Evolutionary conservation across 1,139 yeast genomes (phyloP).

Genomic region (Debaryomycetaceae sp.): DNA sequence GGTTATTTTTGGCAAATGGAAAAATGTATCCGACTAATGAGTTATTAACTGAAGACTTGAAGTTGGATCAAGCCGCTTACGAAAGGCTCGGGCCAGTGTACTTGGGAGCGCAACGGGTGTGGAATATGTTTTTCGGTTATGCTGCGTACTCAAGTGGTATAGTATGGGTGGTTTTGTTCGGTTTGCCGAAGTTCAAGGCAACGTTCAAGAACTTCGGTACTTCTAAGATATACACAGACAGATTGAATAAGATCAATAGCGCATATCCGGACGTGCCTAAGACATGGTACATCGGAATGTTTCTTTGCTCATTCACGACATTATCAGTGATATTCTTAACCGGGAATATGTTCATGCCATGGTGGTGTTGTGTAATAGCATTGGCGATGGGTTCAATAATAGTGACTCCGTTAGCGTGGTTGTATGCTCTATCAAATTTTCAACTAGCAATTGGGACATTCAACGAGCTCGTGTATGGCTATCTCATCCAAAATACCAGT

Average conservation of each 20-base stretch:
- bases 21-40: slow-evolving; percentile 31
- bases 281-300: slow-evolving; percentile 37
- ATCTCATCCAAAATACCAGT: slow-evolving; percentile 32
- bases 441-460: slow-evolving; percentile 51
- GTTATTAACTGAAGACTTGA: slow-evolving; percentile 28
- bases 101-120: slow-evolving; percentile 44
- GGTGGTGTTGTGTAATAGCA: slow-evolving; percentile 47
- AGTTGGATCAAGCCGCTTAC: slow-evolving; percentile 38
- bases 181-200: slow-evolving; percentile 19
- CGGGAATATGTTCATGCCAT: slow-evolving; percentile 46
- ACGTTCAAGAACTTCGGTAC: slow-evolving; percentile 7
- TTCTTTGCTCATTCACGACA: slow-evolving; percentile 29
- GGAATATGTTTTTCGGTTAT: slow-evolving; percentile 51
- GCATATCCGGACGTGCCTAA: slow-evolving; percentile 38
- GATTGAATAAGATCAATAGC: slow-evolving; percentile 37
- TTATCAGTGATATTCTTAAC: slow-evolving; percentile 30
- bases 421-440: slow-evolving; percentile 49
- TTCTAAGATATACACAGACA: slow-evolving; percentile 24
- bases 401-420: slow-evolving; percentile 48
- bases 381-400: slow-evolving; percentile 40
- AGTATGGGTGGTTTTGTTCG: slow-evolving; percentile 41
- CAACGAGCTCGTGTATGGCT: slow-evolving; percentile 47
- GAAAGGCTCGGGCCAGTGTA: slow-evolving; percentile 32
- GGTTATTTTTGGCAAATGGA: slow-evolving; percentile 29
- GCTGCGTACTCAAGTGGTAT: slow-evolving; percentile 50